Evolutionary conservation across 225 moss, liverwort and hornwort species (phyloP), one percentile per base, ranked within the genome.

Genomic region (Polytrichum commune): DNA sequence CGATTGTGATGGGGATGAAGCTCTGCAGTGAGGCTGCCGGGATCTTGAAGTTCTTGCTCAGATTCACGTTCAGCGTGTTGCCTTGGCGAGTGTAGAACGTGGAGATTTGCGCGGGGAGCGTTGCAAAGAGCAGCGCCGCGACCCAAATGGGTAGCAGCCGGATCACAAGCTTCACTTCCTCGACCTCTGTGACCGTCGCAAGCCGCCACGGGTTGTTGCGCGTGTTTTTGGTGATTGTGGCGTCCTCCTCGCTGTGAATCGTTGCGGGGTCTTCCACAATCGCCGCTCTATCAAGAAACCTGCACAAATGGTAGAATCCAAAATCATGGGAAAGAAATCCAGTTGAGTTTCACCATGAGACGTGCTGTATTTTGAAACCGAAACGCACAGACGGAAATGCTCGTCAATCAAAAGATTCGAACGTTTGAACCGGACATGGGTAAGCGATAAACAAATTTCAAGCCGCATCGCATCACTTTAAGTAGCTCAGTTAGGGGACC

Each of bases 41-140:
- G 25, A 93, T 91, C 26, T 79, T 73, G 53, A 93, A 81, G 6
- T 30, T 8, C 1, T 74, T 23, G 0, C 80, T 76, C 0, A 90
- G 0, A 19, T 69, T 33, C 1, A 72, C 76, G 1, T 90, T 54
- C 18, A 90, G 61, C 0, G 84, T 80, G 1, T 78, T 90, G 18
- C 92, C 94, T 73, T 92, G 92, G 4, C 88, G 67, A 0, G 91
- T 90, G 57, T 92, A 94, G 27, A 92, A 86, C 5, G 92, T 94
- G 1, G 88, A 83, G 1, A 92, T 77, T 5, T 94, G 94, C 1
- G 86, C 86, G 5, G 83, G 85, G 4, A 87, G 73, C 10, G 94
- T 83, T 19, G 82, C 84, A 13, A 90, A 94, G n/a, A 90, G 53
- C 1, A 94, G 74, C 0, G 84, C 78, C 0, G 90, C 83, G 0